phyloP scores from a whole-genome alignment of 2,329 filamentous ascomycete genomes.

The Trichoderma sp. region DNA sequence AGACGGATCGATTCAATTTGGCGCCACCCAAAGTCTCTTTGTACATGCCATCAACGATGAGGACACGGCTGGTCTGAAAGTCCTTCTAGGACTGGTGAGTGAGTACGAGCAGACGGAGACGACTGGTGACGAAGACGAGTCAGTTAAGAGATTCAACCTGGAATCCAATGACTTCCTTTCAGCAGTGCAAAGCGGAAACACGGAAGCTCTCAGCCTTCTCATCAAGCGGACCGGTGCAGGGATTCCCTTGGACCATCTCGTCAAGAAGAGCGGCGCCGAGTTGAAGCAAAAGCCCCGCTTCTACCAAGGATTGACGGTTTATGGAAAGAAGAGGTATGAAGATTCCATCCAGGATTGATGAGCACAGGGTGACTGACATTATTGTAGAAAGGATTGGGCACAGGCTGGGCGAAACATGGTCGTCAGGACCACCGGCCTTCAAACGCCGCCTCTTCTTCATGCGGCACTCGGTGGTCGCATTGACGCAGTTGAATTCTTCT shows the following conservation, averaged over 20 bases:
- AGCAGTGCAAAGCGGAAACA: conserved; percentile 49
- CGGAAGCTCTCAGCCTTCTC: conserved; percentile 58
- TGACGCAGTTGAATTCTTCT: conserved; percentile 73
- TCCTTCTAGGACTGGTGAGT: conserved; percentile 54
- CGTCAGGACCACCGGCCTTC: conserved; percentile 38
- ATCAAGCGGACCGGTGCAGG: conserved; percentile 67
- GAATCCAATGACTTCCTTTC: conserved; percentile 40
- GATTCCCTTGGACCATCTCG: conserved; percentile 64
- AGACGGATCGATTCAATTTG: conserved; percentile 23
- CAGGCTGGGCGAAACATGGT: conserved; percentile 53
- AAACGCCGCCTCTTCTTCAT: conserved; percentile 57
- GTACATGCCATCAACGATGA: conserved; percentile 50
- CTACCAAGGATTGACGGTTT: conserved; percentile 75
- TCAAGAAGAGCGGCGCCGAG: conserved; percentile 63
- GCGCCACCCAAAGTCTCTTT: conserved; percentile 34
- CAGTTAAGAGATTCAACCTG: conserved; percentile 37
- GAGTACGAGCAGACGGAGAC: conserved; percentile 42
- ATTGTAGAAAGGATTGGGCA: conserved; percentile 64
- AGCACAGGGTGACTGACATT: neutral
- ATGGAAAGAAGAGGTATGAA: conserved; percentile 62
- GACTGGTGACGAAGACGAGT: conserved; percentile 34
- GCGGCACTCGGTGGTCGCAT: conserved; percentile 58
- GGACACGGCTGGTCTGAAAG: conserved; percentile 52
- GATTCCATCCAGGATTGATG: neutral
- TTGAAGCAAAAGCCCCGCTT: conserved; percentile 63